phyloP scores from a whole-genome alignment of 495 filamentous ascomycete species.

The Echria macrotheca region DNA sequence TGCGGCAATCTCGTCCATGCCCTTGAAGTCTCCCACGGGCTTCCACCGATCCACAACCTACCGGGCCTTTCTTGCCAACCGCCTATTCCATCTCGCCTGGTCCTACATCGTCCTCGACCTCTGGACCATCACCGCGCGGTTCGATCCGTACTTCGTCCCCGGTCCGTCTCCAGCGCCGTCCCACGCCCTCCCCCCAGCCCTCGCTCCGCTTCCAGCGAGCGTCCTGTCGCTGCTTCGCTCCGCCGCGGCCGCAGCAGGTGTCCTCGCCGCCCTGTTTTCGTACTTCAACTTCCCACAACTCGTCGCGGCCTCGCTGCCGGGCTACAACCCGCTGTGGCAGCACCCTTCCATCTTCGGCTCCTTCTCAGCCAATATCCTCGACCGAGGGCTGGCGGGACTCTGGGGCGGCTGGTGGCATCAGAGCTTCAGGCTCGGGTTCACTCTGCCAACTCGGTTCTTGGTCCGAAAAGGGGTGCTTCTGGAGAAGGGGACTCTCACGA shows the following conservation, averaged over 20 bases:
- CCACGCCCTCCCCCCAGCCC: slow-evolving; percentile 41
- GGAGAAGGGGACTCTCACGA: not conserved
- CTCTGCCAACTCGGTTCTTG: slow-evolving; percentile 49
- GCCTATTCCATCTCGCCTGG: slow-evolving; percentile 42
- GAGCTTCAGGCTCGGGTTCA: slow-evolving; percentile 69
- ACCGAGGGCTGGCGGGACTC: slow-evolving; percentile 65
- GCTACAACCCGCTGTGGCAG: slow-evolving; percentile 55
- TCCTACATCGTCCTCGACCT: slow-evolving; percentile 62
- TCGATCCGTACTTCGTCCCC: slow-evolving; percentile 69
- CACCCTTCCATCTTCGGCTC: slow-evolving; percentile 62
- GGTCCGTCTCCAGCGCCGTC: slow-evolving; percentile 25
- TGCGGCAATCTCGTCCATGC: slow-evolving; percentile 14
- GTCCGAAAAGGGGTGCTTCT: slow-evolving; percentile 15
- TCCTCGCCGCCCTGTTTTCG: slow-evolving; percentile 45
- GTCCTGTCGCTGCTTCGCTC: slow-evolving; percentile 46
- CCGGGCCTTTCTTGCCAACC: slow-evolving; percentile 40
- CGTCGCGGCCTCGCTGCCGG: slow-evolving; percentile 33
- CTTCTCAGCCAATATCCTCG: slow-evolving; percentile 46
- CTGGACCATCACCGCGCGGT: slow-evolving; percentile 58
- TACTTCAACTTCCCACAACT: slow-evolving; percentile 44
- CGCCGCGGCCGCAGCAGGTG: slow-evolving; percentile 40
- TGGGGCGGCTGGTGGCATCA: slow-evolving; percentile 92
- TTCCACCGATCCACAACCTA: slow-evolving; percentile 35
- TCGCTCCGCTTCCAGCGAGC: slow-evolving; percentile 35
- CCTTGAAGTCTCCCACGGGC: slow-evolving; percentile 23